Evolutionary conservation across 192 early-diverging fungal genomes (phyloP), one percentile per base, ranked within the genome.

Genomic region (Coemansia sp.): DNA sequence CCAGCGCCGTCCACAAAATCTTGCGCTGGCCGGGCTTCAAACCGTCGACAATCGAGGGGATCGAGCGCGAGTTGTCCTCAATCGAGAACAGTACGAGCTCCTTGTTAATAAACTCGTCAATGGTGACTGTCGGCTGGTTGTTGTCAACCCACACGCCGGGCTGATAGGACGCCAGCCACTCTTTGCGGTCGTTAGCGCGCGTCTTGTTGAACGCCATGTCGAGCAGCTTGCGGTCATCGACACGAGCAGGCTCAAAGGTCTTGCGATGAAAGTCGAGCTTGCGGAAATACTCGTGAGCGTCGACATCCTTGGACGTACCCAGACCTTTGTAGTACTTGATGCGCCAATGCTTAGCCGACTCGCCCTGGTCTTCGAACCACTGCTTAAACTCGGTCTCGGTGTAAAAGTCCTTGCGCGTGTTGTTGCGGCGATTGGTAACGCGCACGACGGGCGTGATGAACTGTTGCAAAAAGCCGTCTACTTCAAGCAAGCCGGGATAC

Each of bases 241-340:
- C 51, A 40, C 76, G 67, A 13, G 84, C 69, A 0, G 86, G 45
- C 38, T 76, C 62, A 69, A 99, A 98, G 12, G 72, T 84, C 73
- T 98, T 98, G 66, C 87, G 83, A 76, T 99, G 97, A 32, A 75
- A 77, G 12, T 69, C 85, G 72, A 99, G 85, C 44, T 90, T 83
- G n/a, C 85, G 80, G 84, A 99, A 99, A 74, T 99, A 99, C 74
- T 92, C 85, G 80, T 91, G 92, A 6, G 93, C 94, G 64, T 99
- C 96, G 11, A 85, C 74, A 40, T 87, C 86, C 19, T 87, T 89
- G 58, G 89, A 92, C 8, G 95, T 96, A 78, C 97, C 97, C 77
- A 99, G 80, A 88, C 95, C 96, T 89, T 99, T 98, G 78, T 92
- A 99, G 87, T 99, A 99, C 80, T 98, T 99, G 59, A 91, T 87